Percentiles rank a stretch among this genome's conserved stretches.
Conservation (phyloP, 2,329 filamentous ascomycete species). For the Esteya vermicola region DNA sequence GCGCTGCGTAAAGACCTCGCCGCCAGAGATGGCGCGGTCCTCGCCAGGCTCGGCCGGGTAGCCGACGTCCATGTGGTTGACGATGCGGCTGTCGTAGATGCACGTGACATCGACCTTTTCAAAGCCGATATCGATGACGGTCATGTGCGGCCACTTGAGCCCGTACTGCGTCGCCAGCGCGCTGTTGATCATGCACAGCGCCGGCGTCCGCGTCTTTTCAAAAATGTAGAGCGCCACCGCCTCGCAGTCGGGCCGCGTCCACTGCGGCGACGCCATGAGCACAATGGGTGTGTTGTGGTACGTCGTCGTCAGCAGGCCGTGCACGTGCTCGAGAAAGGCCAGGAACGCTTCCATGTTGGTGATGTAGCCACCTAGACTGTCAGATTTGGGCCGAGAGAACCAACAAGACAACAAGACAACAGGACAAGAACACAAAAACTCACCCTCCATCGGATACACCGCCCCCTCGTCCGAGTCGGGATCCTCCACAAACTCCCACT, state of each 20-base stretch:
- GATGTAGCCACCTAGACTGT: slow-evolving; percentile 53
- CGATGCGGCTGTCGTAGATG: slow-evolving; percentile 66
- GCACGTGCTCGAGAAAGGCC: slow-evolving; percentile 82
- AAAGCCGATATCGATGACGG: slow-evolving; percentile 80
- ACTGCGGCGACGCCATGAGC: slow-evolving; percentile 77
- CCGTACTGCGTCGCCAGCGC: slow-evolving; percentile 81
- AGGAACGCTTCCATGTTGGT: slow-evolving; percentile 88
- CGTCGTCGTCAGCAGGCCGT: slow-evolving; percentile 75
- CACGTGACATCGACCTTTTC: slow-evolving; percentile 89
- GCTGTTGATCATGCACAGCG: slow-evolving; percentile 79
- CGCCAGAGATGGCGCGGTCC: slow-evolving; percentile 49
- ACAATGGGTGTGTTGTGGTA: slow-evolving; percentile 95
- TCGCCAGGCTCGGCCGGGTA: slow-evolving; percentile 32
- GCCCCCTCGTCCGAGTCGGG: slow-evolving; percentile 77
- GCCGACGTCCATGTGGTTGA: slow-evolving; percentile 50
- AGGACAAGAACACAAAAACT: not conserved
- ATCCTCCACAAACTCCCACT: slow-evolving; percentile 71
- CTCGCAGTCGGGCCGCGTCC: slow-evolving; percentile 80
- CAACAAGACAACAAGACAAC: slow-evolving; percentile 1
- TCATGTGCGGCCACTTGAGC: slow-evolving; percentile 59
- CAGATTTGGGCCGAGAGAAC: not conserved
- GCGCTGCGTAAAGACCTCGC: slow-evolving; percentile 69
- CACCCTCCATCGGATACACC: slow-evolving; percentile 59
- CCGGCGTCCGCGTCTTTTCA: slow-evolving; percentile 90
- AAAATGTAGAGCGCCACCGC: slow-evolving; percentile 87